Conservation (phyloP, 169 alveolate genomes). For the Plasmodium cynomolgi region DNA sequence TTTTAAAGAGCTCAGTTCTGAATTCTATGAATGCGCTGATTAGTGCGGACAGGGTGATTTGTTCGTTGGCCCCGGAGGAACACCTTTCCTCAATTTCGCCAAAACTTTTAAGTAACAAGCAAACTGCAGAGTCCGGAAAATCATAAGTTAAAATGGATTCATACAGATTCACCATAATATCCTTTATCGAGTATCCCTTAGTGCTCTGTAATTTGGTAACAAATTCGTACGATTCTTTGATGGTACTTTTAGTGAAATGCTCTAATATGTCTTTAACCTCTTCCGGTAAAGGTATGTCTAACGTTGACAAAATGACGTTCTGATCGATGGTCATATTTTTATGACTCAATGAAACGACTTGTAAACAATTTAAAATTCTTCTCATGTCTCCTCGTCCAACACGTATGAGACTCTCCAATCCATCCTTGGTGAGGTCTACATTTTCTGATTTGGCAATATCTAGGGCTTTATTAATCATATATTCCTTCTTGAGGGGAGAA, state of each 20-base stretch:
- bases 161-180: conserved; percentile 89
- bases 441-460: conserved; percentile 92
- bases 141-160: conserved; percentile 82
- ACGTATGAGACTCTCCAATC: conserved; percentile 89
- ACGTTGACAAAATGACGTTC: conserved; percentile 87
- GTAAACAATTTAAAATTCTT: conserved; percentile 95
- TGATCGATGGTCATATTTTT: conserved; percentile 83
- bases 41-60: conserved; percentile 86
- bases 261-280: conserved; percentile 87
- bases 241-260: conserved; percentile 81
- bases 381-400: conserved; percentile 99
- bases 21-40: conserved; percentile 89
- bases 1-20: conserved; percentile 85
- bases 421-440: conserved; percentile 87
- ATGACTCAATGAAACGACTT: conserved; percentile 88
- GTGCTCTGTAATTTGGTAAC: conserved; percentile 81
- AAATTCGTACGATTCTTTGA: conserved; percentile 85
- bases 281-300: conserved; percentile 91
- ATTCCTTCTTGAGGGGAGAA: conserved; percentile 89
- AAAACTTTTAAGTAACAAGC: conserved; percentile 83
- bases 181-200: conserved; percentile 92
- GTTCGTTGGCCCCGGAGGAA: conserved; percentile 88
- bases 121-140: conserved; percentile 88
- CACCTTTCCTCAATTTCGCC: conserved; percentile 90
- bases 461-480: conserved; percentile 85